These are phyloP conservation scores for Sporothrix inflata DNA, from an alignment of 2,329 filamentous ascomycete species.

Conservation along the genomic window DNA sequence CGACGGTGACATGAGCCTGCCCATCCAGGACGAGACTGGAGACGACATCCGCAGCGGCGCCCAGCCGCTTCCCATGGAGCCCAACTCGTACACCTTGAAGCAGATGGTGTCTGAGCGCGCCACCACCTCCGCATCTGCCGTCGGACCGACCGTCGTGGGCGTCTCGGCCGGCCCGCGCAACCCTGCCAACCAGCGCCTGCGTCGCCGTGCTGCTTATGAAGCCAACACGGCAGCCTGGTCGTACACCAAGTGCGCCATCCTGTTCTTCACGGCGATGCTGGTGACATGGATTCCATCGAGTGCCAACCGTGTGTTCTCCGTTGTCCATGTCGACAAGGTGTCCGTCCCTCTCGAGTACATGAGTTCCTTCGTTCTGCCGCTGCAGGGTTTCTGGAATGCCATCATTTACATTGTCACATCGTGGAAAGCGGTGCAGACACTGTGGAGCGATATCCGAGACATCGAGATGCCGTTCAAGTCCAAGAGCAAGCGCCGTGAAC, in stretches of 20 bases:
- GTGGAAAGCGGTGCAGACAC: conserved; percentile 61
- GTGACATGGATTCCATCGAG: conserved; percentile 79
- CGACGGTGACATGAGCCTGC: conserved; percentile 37
- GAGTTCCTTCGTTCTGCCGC: conserved; percentile 73
- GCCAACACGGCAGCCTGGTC: conserved; percentile 67
- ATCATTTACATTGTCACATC: conserved; percentile 75
- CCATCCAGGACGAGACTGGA: conserved; percentile 35
- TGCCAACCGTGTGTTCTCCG: conserved; percentile 73
- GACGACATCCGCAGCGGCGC: not conserved
- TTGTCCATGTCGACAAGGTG: conserved; percentile 58
- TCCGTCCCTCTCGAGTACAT: conserved; percentile 67
- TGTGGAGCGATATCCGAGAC: conserved; percentile 45
- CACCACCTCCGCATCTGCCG: conserved; percentile 3
- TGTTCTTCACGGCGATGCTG: conserved; percentile 72
- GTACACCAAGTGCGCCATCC: conserved; percentile 70
- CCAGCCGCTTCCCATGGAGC: not conserved
- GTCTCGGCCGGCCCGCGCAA: conserved; percentile 28
- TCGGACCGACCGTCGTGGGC: not conserved
- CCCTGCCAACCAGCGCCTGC: conserved; percentile 37
- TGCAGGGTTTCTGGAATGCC: conserved; percentile 85
- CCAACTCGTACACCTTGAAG: not conserved
- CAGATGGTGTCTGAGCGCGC: not conserved
- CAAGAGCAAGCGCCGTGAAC: conserved; percentile 17
- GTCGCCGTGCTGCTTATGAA: conserved; percentile 50
- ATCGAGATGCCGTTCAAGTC: conserved; percentile 33